Evolutionary conservation across 1,284 basidiomycete species (phyloP), one percentile per base, ranked within the genome.

Genomic region (Puccinia triticina): DNA sequence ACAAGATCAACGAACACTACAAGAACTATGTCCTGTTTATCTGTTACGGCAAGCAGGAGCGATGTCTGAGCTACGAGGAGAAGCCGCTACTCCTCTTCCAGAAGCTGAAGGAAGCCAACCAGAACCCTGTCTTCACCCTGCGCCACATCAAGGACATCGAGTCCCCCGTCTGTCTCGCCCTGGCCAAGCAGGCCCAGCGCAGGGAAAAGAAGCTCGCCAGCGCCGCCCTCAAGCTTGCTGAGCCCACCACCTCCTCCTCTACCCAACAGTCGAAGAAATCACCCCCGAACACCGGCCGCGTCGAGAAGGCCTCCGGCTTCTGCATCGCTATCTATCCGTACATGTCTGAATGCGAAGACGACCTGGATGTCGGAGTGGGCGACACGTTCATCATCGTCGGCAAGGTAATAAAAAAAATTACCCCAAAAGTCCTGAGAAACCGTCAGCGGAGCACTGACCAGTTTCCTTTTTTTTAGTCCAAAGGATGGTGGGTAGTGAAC

Each of bases 401-500:
- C 32, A 79, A 79, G 77, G 77, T 79, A 34, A 43, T n/a, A n/a
- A n/a, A n/a, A n/a, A n/a, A n/a, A 37, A 50, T 55, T 2, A 74
- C 26, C 37, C 40, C 98, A 97, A 87, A 98, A 85, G 89, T 97
- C 78, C 94, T 93, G 83, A 34, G n/a, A 61, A 11, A 34, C 59
- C 23, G 59, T 34, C 32, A 4, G 29, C 8, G n/a, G 26, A 61
- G 34, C 18, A 11, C 59, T 34, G 11, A 61, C 18, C 8, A 43
- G 40, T 59, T 59, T n/a, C 1, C 29, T 59, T 11, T 26, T 26
- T 11, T 59, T 11, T 59, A 23, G 84, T 93, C 95, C 21, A 92
- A 96, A 83, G 97, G 97, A 0, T 99, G 97, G 97, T 99, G 96
- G 95, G 93, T 98, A 50, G 96, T 99, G 2, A 95, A 98, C 86